A percentile compares a stretch with the other conserved stretches of the same genome.
phyloP scores from a whole-genome alignment of 192 early-diverging fungal species.

The Lunasporangiospora selenospora region DNA sequence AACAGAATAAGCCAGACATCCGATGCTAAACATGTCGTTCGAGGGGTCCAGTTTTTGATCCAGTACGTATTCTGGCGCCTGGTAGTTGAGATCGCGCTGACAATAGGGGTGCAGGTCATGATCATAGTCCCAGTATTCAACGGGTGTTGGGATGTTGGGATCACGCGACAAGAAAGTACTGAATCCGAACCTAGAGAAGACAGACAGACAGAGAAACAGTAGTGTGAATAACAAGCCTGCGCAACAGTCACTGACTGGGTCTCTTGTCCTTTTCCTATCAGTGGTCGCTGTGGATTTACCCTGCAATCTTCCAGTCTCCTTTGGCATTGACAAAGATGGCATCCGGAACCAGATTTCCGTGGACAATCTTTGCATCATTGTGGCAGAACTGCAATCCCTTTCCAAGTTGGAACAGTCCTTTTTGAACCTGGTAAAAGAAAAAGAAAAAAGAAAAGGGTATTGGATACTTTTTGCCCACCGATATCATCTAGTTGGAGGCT shows the following conservation, averaged over 20 bases:
- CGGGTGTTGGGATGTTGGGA: constrained; percentile 30
- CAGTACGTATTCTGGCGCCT: constrained; percentile 75
- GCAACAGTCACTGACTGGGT: too few species aligned
- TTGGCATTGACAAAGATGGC: constrained; percentile 80
- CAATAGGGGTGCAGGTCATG: constrained; percentile 62
- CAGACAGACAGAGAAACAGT: neutral
- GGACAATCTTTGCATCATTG: constrained; percentile 72
- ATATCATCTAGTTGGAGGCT: neutral
- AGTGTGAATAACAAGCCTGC: too few species aligned
- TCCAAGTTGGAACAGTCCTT: constrained; percentile 76
- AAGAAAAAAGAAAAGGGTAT: neutral
- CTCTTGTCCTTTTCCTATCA: too few species aligned
- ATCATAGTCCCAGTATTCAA: constrained; percentile 59
- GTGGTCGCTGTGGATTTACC: too few species aligned
- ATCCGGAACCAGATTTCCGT: constrained; percentile 75
- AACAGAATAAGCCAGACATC: constrained; percentile 76
- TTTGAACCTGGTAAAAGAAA: constrained; percentile 63
- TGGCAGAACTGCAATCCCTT: constrained; percentile 83
- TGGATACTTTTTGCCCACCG: neutral
- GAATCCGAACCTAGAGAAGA: constrained; percentile 64
- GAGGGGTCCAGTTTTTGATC: constrained; percentile 59
- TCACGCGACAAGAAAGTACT: constrained; percentile 57
- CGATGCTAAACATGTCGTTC: constrained; percentile 82
- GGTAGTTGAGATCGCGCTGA: constrained; percentile 56
- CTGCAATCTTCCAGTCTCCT: constrained; percentile 85